Percentiles rank a stretch among this genome's conserved stretches.
Evolutionary conservation across 2,329 filamentous ascomycete genomes (phyloP).

Genomic region (Apiospora marii): DNA sequence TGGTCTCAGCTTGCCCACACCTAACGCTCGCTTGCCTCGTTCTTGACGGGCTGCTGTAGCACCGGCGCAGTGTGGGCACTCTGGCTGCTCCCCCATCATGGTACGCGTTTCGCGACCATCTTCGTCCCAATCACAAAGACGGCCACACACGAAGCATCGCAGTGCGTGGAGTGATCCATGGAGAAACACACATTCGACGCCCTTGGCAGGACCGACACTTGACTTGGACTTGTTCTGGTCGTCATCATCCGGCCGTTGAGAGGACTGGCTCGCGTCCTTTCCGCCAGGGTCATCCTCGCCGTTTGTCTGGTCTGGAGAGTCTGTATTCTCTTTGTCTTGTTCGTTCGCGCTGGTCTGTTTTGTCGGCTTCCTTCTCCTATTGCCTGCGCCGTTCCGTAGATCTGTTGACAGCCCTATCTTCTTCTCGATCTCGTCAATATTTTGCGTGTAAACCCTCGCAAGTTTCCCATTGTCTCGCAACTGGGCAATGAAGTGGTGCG

Average conservation of each 20-base stretch:
- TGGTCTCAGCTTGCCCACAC: conserved; percentile 72
- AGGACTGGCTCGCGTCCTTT: conserved; percentile 33
- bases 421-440: conserved; percentile 77
- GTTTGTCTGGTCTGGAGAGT: conserved; percentile 36
- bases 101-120: conserved; percentile 62
- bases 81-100: conserved; percentile 69
- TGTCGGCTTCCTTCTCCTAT: conserved; percentile 57
- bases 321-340: conserved; percentile 39
- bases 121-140: conserved; percentile 67
- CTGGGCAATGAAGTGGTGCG: conserved; percentile 73
- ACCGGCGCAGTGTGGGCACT: conserved; percentile 70
- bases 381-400: conserved; percentile 67
- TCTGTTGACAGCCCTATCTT: conserved; percentile 73
- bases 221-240: conserved; percentile 31
- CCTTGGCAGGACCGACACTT: conserved; percentile 45
- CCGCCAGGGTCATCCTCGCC: conserved; percentile 29
- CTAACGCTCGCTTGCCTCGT: conserved; percentile 71
- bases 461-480: conserved; percentile 73
- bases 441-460: conserved; percentile 77
- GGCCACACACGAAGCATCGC: conserved; percentile 69
- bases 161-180: conserved; percentile 73
- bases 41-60: conserved; percentile 69
- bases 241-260: conserved; percentile 31
- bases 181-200: conserved; percentile 73
- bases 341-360: conserved; percentile 41